Base-by-base conservation (phyloP, 192 early-diverging fungal genomes). In the Neocallimastix lanati region DNA sequence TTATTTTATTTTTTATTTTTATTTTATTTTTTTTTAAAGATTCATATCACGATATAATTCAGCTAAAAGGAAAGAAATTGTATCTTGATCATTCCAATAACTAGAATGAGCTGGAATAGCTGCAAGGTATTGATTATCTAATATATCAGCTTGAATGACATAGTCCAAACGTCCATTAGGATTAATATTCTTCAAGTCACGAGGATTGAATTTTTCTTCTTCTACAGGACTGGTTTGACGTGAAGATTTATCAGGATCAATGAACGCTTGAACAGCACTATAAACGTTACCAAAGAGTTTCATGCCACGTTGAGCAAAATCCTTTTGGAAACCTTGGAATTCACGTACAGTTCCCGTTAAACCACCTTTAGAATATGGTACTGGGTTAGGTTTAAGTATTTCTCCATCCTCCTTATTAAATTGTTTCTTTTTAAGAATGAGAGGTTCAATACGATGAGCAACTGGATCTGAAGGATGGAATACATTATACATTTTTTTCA, bases 281-380 rank as follows among this genome's bases (percentile, higher is more conserved):
- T 67, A 67, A 9, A 67, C 50, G 11, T 67, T 67, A 11, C 50
- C 89, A 77, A 90, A 88, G 86, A 94, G 90, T 30, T 86, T 91
- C 2, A 87, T 88, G 27, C 92, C 91, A 25, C 88, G 82, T 50
- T 86, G 89, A 76, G 92, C 91, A 28, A 94, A 84, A 36, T 88
- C 92, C n/a, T 82, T 88, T 7, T 91, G 83, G 11, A 94, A 85
- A 77, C 93, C 91, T 76, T 89, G 86, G 78, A 92, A 88, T 12
- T 90, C 93, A 76, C 90, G 84, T 28, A 93, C 84, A 13, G 89
- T 84, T 78, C 88, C 88, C 77, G 87, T 93, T 11, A 95, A 81
- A 29, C 94, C 94, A 25, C 94, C 94, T 79, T 95, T 95, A 77
- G 91, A 91, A 78, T 94, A 95, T 14, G 89, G 92, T 37, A 95